Conservation (phyloP, 2,329 filamentous ascomycete species). For the Diaporthe ilicicola region DNA sequence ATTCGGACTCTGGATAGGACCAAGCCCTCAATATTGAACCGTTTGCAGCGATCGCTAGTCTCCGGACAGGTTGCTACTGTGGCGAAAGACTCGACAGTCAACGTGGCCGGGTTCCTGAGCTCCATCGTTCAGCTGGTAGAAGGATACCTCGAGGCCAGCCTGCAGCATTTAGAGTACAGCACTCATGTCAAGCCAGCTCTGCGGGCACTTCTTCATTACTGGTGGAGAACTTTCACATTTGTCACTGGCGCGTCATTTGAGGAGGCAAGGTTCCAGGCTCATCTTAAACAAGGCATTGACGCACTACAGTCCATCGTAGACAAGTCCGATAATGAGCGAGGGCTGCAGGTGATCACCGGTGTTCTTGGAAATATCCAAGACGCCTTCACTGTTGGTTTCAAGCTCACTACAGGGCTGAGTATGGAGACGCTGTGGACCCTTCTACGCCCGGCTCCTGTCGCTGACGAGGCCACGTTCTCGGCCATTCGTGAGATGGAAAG, state of each 20-base stretch:
- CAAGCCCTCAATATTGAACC: conserved; percentile 63
- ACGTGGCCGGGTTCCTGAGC: conserved; percentile 59
- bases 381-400: conserved; percentile 75
- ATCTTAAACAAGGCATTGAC: conserved; percentile 61
- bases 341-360: conserved; percentile 48
- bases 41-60: conserved; percentile 68
- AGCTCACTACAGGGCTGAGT: conserved; percentile 76
- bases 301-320: conserved; percentile 48
- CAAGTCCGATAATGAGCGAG: conserved; percentile 38
- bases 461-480: conserved; percentile 53
- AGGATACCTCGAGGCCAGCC: conserved; percentile 49
- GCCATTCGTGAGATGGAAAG: conserved; percentile 61
- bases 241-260: conserved; percentile 59
- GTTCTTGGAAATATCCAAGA: conserved; percentile 55
- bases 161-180: conserved; percentile 35
- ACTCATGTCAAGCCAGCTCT: conserved; percentile 46
- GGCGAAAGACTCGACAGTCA: conserved; percentile 68
- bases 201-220: conserved; percentile 58
- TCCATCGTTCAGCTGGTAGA: conserved; percentile 52
- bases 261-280: conserved; percentile 71
- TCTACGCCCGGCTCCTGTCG: conserved; percentile 71
- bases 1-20: conserved; percentile 52
- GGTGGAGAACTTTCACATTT: conserved; percentile 61
- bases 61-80: conserved; percentile 63
- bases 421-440: conserved; percentile 83